phyloP scores from a whole-genome alignment of 768 basidiomycete genomes.

The Paxillus rubicundulus region DNA sequence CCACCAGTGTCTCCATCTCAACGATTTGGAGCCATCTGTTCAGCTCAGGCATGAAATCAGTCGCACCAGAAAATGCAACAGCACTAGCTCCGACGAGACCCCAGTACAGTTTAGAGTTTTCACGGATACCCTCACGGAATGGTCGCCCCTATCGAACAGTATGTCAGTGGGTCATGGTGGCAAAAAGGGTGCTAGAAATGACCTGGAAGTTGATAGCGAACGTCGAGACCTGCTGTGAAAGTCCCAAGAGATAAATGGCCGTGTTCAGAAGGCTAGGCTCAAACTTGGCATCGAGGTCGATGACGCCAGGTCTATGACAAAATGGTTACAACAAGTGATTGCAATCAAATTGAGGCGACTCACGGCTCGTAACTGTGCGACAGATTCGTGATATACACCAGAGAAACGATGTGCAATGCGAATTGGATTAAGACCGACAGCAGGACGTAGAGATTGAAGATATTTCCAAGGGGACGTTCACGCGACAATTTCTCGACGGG shows the following conservation, averaged over 20 bases:
- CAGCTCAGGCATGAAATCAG: slow-evolving; percentile 92
- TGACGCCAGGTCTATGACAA: slow-evolving; percentile 56
- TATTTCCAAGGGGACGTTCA: slow-evolving; percentile 91
- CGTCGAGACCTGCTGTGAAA: slow-evolving; percentile 97
- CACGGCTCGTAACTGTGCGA: slow-evolving; percentile 76
- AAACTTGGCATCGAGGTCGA: slow-evolving; percentile 96
- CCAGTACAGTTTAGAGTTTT: slow-evolving; percentile 91
- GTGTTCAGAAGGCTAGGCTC: slow-evolving; percentile 94
- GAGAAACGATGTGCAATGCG: slow-evolving; percentile 83
- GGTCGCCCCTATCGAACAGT: slow-evolving; percentile 69
- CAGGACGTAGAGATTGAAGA: slow-evolving; percentile 95
- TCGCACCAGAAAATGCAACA: slow-evolving; percentile 92
- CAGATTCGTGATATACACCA: slow-evolving; percentile 92
- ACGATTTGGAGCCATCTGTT: slow-evolving; percentile 97
- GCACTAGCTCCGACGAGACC: slow-evolving; percentile 86
- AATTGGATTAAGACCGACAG: slow-evolving; percentile 92
- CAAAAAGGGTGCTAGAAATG: background rate
- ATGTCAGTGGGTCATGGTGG: background rate
- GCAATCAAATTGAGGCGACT: slow-evolving; percentile 27
- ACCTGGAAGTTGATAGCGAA: slow-evolving; percentile 98
- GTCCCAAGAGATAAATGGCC: slow-evolving; percentile 90
- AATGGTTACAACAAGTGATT: background rate
- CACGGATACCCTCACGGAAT: slow-evolving; percentile 96
- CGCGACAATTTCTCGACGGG: slow-evolving; percentile 95
- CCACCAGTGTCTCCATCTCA: slow-evolving; percentile 74